Conservation (phyloP, 192 early-diverging fungal genomes). For the Coemansia sp. region DNA sequence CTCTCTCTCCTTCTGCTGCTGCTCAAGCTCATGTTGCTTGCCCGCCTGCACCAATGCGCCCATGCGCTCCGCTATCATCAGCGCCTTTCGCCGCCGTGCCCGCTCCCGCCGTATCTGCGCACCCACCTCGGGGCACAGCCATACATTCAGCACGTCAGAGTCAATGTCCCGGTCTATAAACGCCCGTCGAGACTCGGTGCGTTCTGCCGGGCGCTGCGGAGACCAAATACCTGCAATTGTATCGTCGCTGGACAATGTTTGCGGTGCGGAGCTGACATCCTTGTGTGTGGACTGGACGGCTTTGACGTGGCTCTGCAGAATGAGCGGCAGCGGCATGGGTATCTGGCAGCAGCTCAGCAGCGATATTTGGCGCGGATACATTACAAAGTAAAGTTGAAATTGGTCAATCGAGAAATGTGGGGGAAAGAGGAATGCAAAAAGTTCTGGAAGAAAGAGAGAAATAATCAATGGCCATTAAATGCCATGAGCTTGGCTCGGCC, state of each 20-base stretch:
- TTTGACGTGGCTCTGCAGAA: not conserved
- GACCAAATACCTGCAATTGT: constrained; percentile 22
- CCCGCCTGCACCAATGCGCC: constrained; percentile 25
- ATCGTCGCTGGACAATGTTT: constrained; percentile 2
- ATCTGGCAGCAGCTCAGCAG: constrained; percentile 33
- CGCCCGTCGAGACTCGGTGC: not conserved
- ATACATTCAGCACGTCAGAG: constrained; percentile 14
- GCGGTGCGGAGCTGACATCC: not conserved
- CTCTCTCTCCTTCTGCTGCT: not conserved
- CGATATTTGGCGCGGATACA: constrained; percentile 19
- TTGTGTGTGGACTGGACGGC: not conserved
- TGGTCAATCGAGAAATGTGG: not conserved
- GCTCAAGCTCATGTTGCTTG: constrained; percentile 3
- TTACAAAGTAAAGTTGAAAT: not conserved
- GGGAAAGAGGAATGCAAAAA: not conserved
- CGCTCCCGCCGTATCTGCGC: constrained; percentile 7
- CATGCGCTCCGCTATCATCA: constrained; percentile 22
- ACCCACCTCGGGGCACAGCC: constrained; percentile 37
- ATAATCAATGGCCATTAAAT: too few species aligned
- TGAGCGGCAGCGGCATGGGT: constrained; percentile 12
- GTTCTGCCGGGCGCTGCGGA: constrained; percentile 6
- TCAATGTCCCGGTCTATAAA: not conserved
- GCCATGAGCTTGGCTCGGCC: too few species aligned
- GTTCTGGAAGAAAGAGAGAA: too few species aligned
- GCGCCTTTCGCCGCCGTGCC: constrained; percentile 20